phyloP scores from a whole-genome alignment of 805 yeast genomes.

The Peterozyma xylosa region DNA sequence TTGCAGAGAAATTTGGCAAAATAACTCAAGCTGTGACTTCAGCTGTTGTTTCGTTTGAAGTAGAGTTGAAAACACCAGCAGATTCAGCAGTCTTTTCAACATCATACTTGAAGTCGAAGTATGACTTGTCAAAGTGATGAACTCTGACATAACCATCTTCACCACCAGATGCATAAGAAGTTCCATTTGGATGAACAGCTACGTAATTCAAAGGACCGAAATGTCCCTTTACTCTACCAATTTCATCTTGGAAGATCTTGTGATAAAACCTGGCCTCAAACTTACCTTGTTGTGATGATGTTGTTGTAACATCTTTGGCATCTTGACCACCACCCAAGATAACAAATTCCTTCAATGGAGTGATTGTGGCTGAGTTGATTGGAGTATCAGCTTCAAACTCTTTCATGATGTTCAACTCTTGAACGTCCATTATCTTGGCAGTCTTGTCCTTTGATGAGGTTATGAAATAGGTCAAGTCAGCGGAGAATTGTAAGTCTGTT shows the following conservation, averaged over 20 bases:
- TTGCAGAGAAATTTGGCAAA: too few relatives aligned
- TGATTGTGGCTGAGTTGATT: constrained; percentile 89
- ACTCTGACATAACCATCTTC: constrained; percentile 97
- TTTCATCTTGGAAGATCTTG: constrained; percentile 90
- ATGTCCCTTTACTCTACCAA: constrained; percentile 96
- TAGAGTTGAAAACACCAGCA: constrained; percentile 7
- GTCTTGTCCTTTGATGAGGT: constrained; percentile 90
- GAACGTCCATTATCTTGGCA: constrained; percentile 73
- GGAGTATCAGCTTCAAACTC: constrained; percentile 85
- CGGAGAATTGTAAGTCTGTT: constrained; percentile 86
- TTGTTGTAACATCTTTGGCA: constrained; percentile 97
- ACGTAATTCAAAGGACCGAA: constrained; percentile 96
- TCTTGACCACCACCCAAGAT: constrained; percentile 99
- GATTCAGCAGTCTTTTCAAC: constrained; percentile 74
- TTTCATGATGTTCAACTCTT: constrained; percentile 63
- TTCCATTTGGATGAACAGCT: constrained; percentile 92
- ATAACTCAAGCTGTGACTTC: neutral
- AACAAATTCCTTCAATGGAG: constrained; percentile 87
- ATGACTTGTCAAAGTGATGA: constrained; percentile 87
- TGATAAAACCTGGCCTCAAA: constrained; percentile 96
- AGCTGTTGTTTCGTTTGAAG: neutral
- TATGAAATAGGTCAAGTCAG: constrained; percentile 82
- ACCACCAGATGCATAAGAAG: constrained; percentile 93
- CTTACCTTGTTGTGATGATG: constrained; percentile 87
- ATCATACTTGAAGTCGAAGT: constrained; percentile 89